Evolutionary conservation across 352 stramenopile genomes (phyloP), one percentile per base, ranked within the genome.

Genomic region (Pythium graminicola): DNA sequence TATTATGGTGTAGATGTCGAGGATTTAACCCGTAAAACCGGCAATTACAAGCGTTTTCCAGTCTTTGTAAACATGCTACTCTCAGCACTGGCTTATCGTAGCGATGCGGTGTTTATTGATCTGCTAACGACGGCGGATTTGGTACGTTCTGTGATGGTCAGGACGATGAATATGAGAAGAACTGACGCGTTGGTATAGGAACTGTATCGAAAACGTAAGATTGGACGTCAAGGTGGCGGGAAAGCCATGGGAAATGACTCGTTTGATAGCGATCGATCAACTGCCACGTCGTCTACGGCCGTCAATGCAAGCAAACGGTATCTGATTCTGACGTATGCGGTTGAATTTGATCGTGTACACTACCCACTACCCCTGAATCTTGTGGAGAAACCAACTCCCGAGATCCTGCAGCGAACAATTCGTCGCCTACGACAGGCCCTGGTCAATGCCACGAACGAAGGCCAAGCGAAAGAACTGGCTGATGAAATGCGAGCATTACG

Each of bases 21-120:
- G 64, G 82, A 96, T 54, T 80, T 98, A 39, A 97, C 91, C 40
- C 74, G 80, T 13, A 96, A 97, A 62, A 97, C 93, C 22, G 89
- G 92, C 52, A 98, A 96, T 64, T 96, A 80, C 64, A 98, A 98
- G 65, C 80, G 74, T 36, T 97, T 97, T 41, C 50, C 69, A 5
- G 77, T 96, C 6, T 97, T 98, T 50, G 83, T 95, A 27, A 92
- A 90, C 54, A 98, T 98, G 90, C 74, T 97, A 35, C 59, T 86
- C 4, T 88, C 80, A 6, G 89, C 89, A 2, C 66, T 97, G 13
- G 54, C 66, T 7, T 55, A 75, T 33, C 69, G 73, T 35, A 95
- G 76, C 49, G 87, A 94, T 38, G 73, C 72, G 16, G 83, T 97
- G 9, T 97, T 94, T 54, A 70, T 97, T 32, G 91, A 98, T 46